Base-by-base conservation (phyloP, 1,139 yeast genomes). In the Kodamaea sp. region DNA sequence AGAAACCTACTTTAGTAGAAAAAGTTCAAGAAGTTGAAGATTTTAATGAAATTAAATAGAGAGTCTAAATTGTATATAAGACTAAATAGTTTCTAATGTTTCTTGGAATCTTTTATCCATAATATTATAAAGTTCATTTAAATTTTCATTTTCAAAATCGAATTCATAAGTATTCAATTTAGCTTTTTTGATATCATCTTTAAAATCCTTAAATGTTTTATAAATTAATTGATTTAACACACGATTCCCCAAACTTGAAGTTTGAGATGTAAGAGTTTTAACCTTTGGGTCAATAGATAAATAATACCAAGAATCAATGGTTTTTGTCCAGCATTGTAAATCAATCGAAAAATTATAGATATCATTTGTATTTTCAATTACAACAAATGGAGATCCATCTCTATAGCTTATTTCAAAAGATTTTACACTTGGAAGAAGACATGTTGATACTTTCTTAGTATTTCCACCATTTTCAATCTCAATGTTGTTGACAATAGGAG, bases 251-350 rank as follows among this genome's bases (percentile, higher is more conserved):
- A 22, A n/a, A 7, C 11, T 20, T 3, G 29, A 36, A 11, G 24
- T 29, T 3, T 32, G 20, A 9, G 31, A 15, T 4, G 29, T 23
- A 15, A 28, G 15, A 3, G 11, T 7, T 11, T 29, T 26, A 23
- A 41, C 45, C 5, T 36, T 33, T 6, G 34, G 32, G 1, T 43
- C 47, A 8, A 46, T 35, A 2, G 58, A 56, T 8, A 56, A 47
- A 39, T 50, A 63, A 44, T 71, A 72, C 79, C 79, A 76, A 1
- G 78, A 65, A 43, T 77, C 81, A 11, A 73, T 51, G 0, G 65
- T 54, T 40, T 62, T 70, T 1, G 62, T 54, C 86, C 86, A 80
- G 10, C 60, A 54, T 40, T 54, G 58, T 39, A 79, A 47, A 6
- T 58, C 67, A 1, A 46, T 10, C 4, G 73, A 67, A 49, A 65